A percentile compares a stretch with the other conserved stretches of the same genome.
Conservation (phyloP, 108 stramenopile genomes). For the Pseudonitzschia delicatissima region DNA sequence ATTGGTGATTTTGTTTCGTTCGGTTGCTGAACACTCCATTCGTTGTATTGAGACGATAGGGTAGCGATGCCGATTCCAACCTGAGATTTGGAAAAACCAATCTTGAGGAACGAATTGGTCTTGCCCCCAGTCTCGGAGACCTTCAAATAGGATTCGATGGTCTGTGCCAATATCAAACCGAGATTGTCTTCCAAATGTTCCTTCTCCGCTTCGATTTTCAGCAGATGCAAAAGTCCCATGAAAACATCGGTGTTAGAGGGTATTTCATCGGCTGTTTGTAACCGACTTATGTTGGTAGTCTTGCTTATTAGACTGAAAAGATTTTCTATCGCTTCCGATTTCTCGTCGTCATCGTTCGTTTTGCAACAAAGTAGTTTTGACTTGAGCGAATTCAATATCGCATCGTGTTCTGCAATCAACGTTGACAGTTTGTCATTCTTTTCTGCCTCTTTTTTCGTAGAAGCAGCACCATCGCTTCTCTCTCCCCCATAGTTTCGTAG, state of each 20-base stretch:
- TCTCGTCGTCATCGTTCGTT: not conserved
- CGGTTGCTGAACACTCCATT: not conserved
- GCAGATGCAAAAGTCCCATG: not conserved
- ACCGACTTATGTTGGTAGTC: not conserved
- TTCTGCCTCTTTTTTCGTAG: not conserved
- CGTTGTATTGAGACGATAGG: not conserved
- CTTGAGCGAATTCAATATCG: not conserved
- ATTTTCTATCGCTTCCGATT: not conserved
- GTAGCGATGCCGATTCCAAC: not conserved
- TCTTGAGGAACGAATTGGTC: not conserved
- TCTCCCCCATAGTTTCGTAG: not conserved
- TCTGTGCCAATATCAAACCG: not conserved
- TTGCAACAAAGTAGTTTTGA: not conserved
- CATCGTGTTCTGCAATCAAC: not conserved
- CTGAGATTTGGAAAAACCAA: not conserved
- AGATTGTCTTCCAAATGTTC: not conserved
- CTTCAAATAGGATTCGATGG: conserved; percentile 1
- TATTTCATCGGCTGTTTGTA: not conserved
- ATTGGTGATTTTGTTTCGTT: not conserved
- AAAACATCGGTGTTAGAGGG: not conserved
- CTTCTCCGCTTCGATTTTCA: not conserved
- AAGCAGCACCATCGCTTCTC: not conserved
- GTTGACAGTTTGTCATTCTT: not conserved
- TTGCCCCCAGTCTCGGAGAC: not conserved
- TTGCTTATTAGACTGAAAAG: not conserved